A percentile compares a stretch with the other conserved stretches of the same genome.
Evolutionary conservation across 225 moss, liverwort and hornwort genomes (phyloP).

Genomic region (Straminergon stramineum): DNA sequence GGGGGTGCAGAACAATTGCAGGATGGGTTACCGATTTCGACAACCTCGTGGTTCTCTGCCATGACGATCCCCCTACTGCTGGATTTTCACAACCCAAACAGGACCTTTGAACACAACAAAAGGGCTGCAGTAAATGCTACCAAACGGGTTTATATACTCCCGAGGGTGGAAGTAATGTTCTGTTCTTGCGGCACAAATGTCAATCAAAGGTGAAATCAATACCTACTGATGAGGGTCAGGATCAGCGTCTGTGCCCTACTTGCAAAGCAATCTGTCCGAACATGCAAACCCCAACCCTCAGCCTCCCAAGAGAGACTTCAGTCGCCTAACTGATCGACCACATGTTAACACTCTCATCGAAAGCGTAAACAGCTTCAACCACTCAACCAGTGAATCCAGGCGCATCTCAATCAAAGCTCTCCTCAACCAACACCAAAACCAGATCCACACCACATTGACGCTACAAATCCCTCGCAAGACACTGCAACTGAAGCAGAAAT

Average conservation of each 20-base stretch:
- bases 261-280: too few species aligned
- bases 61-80: neutral
- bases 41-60: neutral
- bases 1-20: neutral
- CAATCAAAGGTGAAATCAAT: neutral
- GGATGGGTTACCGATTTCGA: neutral
- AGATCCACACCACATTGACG: too few species aligned
- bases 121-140: neutral
- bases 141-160: neutral
- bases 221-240: neutral
- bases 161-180: neutral
- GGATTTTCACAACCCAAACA: neutral
- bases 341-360: neutral
- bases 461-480: too few species aligned
- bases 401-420: neutral
- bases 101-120: neutral
- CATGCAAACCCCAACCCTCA: too few species aligned
- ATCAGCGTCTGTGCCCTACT: neutral
- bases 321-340: neutral
- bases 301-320: neutral
- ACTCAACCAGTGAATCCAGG: neutral
- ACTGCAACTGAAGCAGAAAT: too few species aligned
- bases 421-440: neutral
- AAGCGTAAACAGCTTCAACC: neutral
- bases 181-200: neutral